phyloP scores from a whole-genome alignment of 1,284 basidiomycete species.

The Hymenochaete sp. region DNA sequence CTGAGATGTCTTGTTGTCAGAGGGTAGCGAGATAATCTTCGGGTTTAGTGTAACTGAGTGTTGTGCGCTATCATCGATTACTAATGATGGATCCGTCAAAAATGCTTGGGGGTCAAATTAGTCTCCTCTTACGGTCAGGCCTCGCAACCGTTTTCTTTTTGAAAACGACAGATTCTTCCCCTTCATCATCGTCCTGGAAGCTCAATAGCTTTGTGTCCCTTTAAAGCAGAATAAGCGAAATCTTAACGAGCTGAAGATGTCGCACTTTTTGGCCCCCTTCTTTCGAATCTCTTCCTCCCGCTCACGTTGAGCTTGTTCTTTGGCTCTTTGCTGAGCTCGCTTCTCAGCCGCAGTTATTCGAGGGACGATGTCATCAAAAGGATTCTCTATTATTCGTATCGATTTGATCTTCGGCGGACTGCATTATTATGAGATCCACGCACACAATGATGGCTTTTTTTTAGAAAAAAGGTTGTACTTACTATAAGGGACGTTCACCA shows the following conservation, averaged over 20 bases:
- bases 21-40: slow-evolving; percentile 18
- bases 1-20: slow-evolving; percentile 5
- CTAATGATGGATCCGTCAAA: slow-evolving; percentile 27
- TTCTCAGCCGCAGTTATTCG: slow-evolving; percentile 94
- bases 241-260: slow-evolving; percentile 9
- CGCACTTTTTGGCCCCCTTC: slow-evolving; percentile 79
- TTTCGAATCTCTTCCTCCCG: slow-evolving; percentile 66
- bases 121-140: slow-evolving; percentile 77
- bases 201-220: slow-evolving; percentile 85
- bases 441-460: no score
- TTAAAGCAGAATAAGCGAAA: slow-evolving; percentile 3
- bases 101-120: slow-evolving; percentile 21
- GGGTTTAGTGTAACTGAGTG: slow-evolving; percentile 22
- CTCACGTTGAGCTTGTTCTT: slow-evolving; percentile 66
- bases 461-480: slow-evolving; percentile 26
- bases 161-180: slow-evolving; percentile 39
- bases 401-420: slow-evolving; percentile 86
- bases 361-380: slow-evolving; percentile 90
- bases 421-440: slow-evolving; percentile 11
- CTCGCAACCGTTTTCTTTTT: slow-evolving; percentile 77
- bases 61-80: slow-evolving; percentile 40
- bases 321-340: slow-evolving; percentile 70
- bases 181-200: slow-evolving; percentile 71
- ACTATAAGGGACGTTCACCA: slow-evolving; percentile 79
- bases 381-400: slow-evolving; percentile 82